Conservation (phyloP, 352 stramenopile genomes). For the Pythium dissimile region DNA sequence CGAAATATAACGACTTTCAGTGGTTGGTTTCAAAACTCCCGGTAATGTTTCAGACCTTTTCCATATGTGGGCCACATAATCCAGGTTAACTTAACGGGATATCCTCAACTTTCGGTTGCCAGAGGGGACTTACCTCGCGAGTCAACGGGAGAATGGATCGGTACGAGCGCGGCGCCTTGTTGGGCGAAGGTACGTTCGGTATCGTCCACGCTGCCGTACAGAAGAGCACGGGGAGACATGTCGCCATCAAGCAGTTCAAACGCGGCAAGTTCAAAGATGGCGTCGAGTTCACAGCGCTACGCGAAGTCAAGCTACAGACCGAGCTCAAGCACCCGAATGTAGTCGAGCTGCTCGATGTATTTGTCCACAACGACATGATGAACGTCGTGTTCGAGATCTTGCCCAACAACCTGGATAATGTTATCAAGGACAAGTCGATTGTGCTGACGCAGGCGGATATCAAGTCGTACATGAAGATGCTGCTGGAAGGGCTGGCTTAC, state of each 20-base stretch:
- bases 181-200: slow-evolving; percentile 88
- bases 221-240: slow-evolving; percentile 59
- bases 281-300: slow-evolving; percentile 86
- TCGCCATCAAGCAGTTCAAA: slow-evolving; percentile 90
- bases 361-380: slow-evolving; percentile 85
- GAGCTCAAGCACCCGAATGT: slow-evolving; percentile 86
- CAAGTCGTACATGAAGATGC: slow-evolving; percentile 88
- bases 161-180: slow-evolving; percentile 66
- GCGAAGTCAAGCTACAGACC: slow-evolving; percentile 86
- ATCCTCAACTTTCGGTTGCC: neutral
- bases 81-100: slow-evolving; percentile 3
- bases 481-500: slow-evolving; percentile 70
- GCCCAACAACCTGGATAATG: slow-evolving; percentile 83
- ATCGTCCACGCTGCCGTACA: slow-evolving; percentile 80
- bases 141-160: slow-evolving; percentile 54
- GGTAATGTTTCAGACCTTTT: neutral
- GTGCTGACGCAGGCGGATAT: slow-evolving; percentile 82
- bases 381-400: slow-evolving; percentile 89
- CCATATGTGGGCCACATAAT: slow-evolving; percentile 9
- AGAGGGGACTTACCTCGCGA: too few species aligned
- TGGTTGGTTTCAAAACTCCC: neutral
- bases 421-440: slow-evolving; percentile 88
- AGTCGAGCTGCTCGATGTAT: slow-evolving; percentile 85
- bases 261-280: slow-evolving; percentile 87
- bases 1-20: neutral